Evolutionary conservation across 2,329 filamentous ascomycete species (phyloP).

Genomic region (Myriosclerotinia duriaeana): DNA sequence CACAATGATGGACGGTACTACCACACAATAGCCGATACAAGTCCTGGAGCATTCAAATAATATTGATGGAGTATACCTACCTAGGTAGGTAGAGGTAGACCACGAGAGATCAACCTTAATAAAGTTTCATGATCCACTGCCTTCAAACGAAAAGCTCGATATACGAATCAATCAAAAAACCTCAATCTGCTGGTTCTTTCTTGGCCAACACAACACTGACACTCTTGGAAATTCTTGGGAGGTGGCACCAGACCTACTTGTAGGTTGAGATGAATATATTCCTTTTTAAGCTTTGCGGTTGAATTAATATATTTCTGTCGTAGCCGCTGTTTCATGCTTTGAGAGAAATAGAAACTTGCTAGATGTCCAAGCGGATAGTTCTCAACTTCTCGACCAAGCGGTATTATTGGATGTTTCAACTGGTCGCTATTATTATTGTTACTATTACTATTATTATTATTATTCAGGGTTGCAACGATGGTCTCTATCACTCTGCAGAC

Average conservation of each 20-base stretch:
- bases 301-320: not conserved
- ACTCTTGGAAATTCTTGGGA: conserved; percentile 11
- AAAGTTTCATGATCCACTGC: not conserved
- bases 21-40: too few species aligned
- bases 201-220: conserved; percentile 19
- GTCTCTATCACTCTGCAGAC: too few species aligned
- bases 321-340: conserved; percentile 10
- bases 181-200: not conserved
- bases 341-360: conserved; percentile 8
- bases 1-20: not conserved
- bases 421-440: not conserved
- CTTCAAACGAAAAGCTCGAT: conserved; percentile 9
- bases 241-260: conserved; percentile 1
- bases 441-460: not conserved
- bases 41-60: too few species aligned
- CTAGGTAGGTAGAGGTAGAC: too few species aligned
- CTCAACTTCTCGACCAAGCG: conserved; percentile 19
- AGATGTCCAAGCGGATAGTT: conserved; percentile 21
- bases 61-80: too few species aligned
- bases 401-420: conserved; percentile 16
- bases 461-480: not conserved
- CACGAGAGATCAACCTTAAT: not conserved
- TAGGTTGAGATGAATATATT: conserved; percentile 8
- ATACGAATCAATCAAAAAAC: conserved; percentile 1
- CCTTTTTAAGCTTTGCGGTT: not conserved